Evolutionary conservation across 352 stramenopile genomes (phyloP), one percentile per base, ranked within the genome.

Genomic region (Halophytophthora batemanensis): DNA sequence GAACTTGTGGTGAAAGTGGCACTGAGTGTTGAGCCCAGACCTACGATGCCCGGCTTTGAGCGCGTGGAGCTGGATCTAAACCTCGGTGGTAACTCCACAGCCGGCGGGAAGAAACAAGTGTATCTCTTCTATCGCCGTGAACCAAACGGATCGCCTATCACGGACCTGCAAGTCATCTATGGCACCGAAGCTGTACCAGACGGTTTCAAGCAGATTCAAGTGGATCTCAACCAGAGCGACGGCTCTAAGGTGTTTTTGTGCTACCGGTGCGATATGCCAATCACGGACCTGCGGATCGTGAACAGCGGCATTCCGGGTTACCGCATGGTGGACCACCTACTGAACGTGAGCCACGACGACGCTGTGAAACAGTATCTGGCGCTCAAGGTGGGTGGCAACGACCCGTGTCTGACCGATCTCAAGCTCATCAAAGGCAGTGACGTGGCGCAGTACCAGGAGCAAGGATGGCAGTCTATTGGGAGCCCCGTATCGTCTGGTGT

Each of bases 261-360:
- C 54, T 95, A 94, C 52, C 79, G 83, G 2, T 89, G 82, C 49
- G 85, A 95, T 59, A 93, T 94, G 82, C 85, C 85, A 6, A 87
- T 95, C 50, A 93, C 82, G 0, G 85, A 95, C 50, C 53, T 95
- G 28, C 87, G 89, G 61, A 87, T 94, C 38, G 83, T 95, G 25
- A 87, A 87, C 31, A 82, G 66, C 17, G 83, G 83, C 35, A 89
- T 93, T 25, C 82, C 83, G 19, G 82, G 85, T 15, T 95, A 94
- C 60, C 77, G 77, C 23, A 88, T 95, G 71, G 53, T 93, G 10
- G 82, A 93, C 46, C 65, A 91, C 21, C 48, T 87, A 35, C 63
- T 95, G 21, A 88, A 91, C 28, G 17, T 82, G 42, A 82, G 59
- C n/a, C 72, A 82, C 49, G 71, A 87, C 49, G 81, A 88, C 46